Conservation (phyloP, 2,329 filamentous ascomycete genomes). For the Fusarium coffeatum region DNA sequence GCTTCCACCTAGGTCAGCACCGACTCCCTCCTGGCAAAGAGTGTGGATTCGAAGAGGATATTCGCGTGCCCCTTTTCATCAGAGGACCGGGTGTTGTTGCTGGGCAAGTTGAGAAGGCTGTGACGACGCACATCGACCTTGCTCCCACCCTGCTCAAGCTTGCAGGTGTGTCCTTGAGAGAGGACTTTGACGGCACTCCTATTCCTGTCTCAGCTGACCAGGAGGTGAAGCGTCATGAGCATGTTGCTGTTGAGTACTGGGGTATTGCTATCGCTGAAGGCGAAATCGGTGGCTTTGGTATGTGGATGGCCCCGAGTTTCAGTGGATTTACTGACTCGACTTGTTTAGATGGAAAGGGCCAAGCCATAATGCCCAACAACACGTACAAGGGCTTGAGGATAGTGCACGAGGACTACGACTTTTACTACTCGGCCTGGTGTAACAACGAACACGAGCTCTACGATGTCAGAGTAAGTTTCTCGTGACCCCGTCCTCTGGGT, state of each 20-base stretch:
- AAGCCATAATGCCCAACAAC: slow-evolving; percentile 54
- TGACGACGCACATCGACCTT: slow-evolving; percentile 72
- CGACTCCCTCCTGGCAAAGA: slow-evolving; percentile 68
- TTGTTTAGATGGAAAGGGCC: slow-evolving; percentile 43
- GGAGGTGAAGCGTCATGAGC: slow-evolving; percentile 57
- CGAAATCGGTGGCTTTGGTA: slow-evolving; percentile 44
- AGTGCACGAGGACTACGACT: slow-evolving; percentile 64
- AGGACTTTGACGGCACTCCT: slow-evolving; percentile 67
- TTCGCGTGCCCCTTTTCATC: slow-evolving; percentile 68
- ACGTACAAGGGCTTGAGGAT: slow-evolving; percentile 72
- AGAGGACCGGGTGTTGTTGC: slow-evolving; percentile 64
- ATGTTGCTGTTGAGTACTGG: slow-evolving; percentile 70
- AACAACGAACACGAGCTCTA: slow-evolving; percentile 75
- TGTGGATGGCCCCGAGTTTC: no score
- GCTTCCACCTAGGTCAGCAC: slow-evolving; percentile 70
- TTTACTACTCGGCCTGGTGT: slow-evolving; percentile 78
- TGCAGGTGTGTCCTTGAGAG: slow-evolving; percentile 55
- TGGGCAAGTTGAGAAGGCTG: slow-evolving; percentile 54
- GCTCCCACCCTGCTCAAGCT: slow-evolving; percentile 68
- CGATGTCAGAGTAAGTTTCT: slow-evolving; percentile 60
- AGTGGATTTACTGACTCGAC: no score
- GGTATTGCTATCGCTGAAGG: slow-evolving; percentile 57
- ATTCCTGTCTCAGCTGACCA: slow-evolving; percentile 56
- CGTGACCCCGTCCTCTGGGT: no score
- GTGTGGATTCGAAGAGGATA: slow-evolving; percentile 69